phyloP scores from a whole-genome alignment of 2,329 filamentous ascomycete genomes.

The Penicillium sp. region DNA sequence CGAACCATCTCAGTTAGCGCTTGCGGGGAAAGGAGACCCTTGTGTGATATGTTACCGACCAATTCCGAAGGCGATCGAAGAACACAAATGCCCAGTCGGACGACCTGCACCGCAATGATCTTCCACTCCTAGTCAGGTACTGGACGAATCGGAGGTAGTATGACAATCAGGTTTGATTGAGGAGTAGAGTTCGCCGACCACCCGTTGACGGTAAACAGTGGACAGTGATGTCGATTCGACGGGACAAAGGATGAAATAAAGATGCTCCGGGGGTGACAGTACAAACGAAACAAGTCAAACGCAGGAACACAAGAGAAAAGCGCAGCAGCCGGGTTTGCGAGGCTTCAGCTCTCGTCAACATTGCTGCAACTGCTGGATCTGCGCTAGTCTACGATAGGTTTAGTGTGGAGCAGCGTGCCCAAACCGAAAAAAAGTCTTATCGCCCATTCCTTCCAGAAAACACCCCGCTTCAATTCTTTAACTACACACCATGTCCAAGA shows the following conservation, averaged over 20 bases:
- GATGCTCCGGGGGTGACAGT: background rate
- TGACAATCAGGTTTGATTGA: background rate
- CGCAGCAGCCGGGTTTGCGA: background rate
- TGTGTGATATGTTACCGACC: slow-evolving; percentile 15
- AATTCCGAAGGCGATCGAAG: slow-evolving; percentile 7
- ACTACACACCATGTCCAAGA: slow-evolving; percentile 51
- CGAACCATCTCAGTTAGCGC: slow-evolving; percentile 11
- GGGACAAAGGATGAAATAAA: background rate
- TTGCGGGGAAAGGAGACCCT: slow-evolving; percentile 18
- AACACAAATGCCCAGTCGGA: background rate
- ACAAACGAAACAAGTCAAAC: slow-evolving; percentile 6
- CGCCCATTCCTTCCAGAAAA: slow-evolving; percentile 11
- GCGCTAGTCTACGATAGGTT: slow-evolving; percentile 33
- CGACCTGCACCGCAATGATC: background rate
- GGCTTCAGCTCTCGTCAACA: slow-evolving; percentile 16
- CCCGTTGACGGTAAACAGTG: slow-evolving; percentile 6
- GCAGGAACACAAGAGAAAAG: slow-evolving; percentile 3
- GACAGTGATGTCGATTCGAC: background rate
- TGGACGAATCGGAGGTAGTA: background rate
- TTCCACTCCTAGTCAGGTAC: background rate
- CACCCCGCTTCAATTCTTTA: slow-evolving; percentile 2
- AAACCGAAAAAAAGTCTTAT: slow-evolving; percentile 31
- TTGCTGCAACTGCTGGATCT: slow-evolving; percentile 21
- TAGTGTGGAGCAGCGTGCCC: slow-evolving; percentile 20
- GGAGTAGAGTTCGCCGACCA: background rate